Base-by-base conservation (phyloP, 306 rosid genomes). In the Delonix regia region DNA sequence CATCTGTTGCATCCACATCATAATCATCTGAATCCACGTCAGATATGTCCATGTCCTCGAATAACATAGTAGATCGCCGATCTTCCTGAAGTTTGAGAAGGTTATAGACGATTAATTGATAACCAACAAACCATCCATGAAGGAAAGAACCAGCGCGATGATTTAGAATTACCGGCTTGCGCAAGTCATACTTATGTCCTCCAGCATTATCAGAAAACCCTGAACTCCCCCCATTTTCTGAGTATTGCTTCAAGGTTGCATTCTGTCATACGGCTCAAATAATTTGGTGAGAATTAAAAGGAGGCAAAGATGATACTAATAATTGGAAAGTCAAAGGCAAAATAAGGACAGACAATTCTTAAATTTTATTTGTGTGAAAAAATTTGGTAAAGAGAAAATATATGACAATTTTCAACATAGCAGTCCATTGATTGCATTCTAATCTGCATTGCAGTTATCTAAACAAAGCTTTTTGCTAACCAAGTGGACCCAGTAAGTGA, bases 41-140 rank as follows among this genome's bases (percentile, higher is more conserved):
- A 9, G 97, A 88, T 25, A 81, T 83, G 73, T 89, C 98, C 99
- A 95, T 95, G 82, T 93, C 98, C 77, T 93, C 99, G 7, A 83
- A 36, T 39, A 89, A 77, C 15, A 90, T 14, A 52, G 91, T 73
- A 41, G 99, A 95, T 71, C 84, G 81, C 7, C 98, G 93, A 45
- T 83, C 65, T 70, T 91, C 98, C 99, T 95, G 15, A n/a, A 80
- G 53, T 64, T 60, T 39, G 19, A 19, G 66, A 1, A n/a, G 4
- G 36, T 56, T 57, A 9, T 14, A 42, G 59, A 64, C 0, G 10
- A 9, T 60, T 42, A 48, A 56, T 41, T 45, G 78, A 65, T 28
- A 44, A 81, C 39, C 57, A 75, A 56, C 38, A 49, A 33, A 57
- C 76, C 30, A 73, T 49, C 53, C 53, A 71, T 51, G 22, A 69